Evolutionary conservation across 495 filamentous ascomycete genomes (phyloP).

Genomic region (Articulospora tetracladia): DNA sequence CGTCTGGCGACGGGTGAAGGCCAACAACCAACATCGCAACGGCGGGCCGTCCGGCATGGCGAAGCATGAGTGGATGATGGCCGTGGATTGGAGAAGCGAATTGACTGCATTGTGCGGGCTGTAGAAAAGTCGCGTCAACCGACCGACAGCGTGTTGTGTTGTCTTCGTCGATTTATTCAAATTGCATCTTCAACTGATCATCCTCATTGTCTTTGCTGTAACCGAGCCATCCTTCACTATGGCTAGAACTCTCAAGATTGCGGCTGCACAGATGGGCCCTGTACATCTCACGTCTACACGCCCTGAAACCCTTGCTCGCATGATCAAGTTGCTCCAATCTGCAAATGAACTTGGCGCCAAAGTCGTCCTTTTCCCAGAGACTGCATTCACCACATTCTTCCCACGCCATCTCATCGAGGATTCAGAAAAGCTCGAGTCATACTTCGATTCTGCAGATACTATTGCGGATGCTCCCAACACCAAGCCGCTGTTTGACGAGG

Average conservation of each 20-base stretch:
- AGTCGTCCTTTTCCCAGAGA: conserved; percentile 44
- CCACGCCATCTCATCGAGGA: conserved; percentile 39
- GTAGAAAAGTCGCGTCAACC: no score
- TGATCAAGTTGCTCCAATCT: conserved; percentile 37
- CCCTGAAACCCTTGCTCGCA: conserved; percentile 33
- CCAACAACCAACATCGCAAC: not conserved
- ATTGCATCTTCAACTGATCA: not conserved
- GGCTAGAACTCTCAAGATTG: conserved; percentile 31
- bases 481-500: conserved; percentile 42
- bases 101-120: no score
- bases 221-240: conserved; percentile 7
- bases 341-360: conserved; percentile 34
- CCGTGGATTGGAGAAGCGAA: no score
- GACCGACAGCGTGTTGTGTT: no score
- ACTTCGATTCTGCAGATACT: conserved; percentile 42
- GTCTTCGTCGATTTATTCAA: no score
- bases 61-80: not conserved
- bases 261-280: conserved; percentile 43
- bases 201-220: not conserved
- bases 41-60: not conserved
- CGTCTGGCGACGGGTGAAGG: not conserved
- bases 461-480: conserved; percentile 30
- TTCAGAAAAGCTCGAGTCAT: conserved; percentile 34
- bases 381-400: conserved; percentile 47
- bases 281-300: conserved; percentile 33